Base-by-base conservation (phyloP, 352 stramenopile species). In the Globisporangium iwayamae region DNA sequence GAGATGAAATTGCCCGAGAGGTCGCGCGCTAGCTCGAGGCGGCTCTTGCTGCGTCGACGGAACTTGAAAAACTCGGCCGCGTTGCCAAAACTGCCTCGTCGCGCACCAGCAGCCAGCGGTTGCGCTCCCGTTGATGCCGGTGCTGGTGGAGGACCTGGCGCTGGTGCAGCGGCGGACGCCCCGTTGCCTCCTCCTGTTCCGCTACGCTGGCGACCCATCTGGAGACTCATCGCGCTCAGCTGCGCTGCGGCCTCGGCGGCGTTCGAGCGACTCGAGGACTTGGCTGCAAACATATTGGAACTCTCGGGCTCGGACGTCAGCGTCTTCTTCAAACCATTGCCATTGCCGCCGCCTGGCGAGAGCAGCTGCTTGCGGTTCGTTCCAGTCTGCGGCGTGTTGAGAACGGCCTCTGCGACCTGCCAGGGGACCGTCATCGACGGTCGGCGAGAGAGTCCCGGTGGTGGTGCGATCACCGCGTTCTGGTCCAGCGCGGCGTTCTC, bases 51-150 rank as follows among this genome's bases (percentile, higher is more conserved):
- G 65, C 85, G 83, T 77, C 85, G 81, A 52, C 85, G 85, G 47
- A 92, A 94, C 60, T 92, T 92, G 69, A 91, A 94, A 28, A 94
- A 91, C 60, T 94, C 83, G 14, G 85, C 85, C 22, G 85, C 85
- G 66, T 94, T 94, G 1, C 85, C 85, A 67, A 94, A 94, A 51
- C 83, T 93, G 46, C 83, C 82, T 52, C 85, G 83, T 45, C 84
- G 73, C 54, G 72, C 71, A 10, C 74, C 71, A 16, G 58, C 72
- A 6, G 76, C 65, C 0, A 81, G 76, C 18, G 69, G 79, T 8
- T 76, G 72, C 13, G 74, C 32, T 4, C 62, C 65, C n/a, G 67
- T 32, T 0, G 70, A 64, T 0, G 77, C 65, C 13, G 63, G 55
- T 7, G 47, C 66, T 13, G 61, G n/a, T 14, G 57, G 48, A 14